Percentiles rank a stretch among this genome's conserved stretches.
Evolutionary conservation across 495 filamentous ascomycete species (phyloP).

Genomic region (Acidiella bohemica): DNA sequence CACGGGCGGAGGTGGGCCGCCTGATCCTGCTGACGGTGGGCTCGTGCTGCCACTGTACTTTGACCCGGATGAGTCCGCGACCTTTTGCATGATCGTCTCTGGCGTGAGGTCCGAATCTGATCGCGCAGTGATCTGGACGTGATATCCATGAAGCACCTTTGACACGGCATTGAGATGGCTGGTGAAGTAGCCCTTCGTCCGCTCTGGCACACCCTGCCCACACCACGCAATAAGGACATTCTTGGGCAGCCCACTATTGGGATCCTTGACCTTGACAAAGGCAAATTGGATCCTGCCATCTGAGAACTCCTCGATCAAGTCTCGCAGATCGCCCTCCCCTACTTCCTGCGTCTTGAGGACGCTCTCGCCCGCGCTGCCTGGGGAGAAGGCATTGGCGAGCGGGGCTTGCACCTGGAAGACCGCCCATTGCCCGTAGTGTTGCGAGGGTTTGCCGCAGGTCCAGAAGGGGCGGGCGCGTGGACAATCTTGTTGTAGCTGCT

Average conservation of each 20-base stretch:
- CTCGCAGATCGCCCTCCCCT: slow-evolving; percentile 86
- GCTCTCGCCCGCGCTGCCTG: slow-evolving; percentile 84
- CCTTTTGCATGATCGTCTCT: slow-evolving; percentile 78
- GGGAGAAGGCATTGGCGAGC: slow-evolving; percentile 77
- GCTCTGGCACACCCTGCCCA: slow-evolving; percentile 93
- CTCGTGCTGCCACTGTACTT: slow-evolving; percentile 64
- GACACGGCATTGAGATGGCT: slow-evolving; percentile 80
- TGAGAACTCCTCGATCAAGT: slow-evolving; percentile 94
- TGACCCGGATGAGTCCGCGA: slow-evolving; percentile 89
- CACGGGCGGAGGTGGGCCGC: slow-evolving; percentile 48
- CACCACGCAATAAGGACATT: slow-evolving; percentile 93
- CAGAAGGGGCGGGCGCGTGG: slow-evolving; percentile 51
- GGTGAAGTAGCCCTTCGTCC: slow-evolving; percentile 95
- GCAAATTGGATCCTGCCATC: slow-evolving; percentile 95
- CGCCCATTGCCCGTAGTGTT: slow-evolving; percentile 76
- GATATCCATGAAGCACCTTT: slow-evolving; percentile 88
- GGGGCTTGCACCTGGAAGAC: slow-evolving; percentile 84
- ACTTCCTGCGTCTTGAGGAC: slow-evolving; percentile 84
- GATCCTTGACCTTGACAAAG: slow-evolving; percentile 89
- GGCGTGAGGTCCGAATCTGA: slow-evolving; percentile 78
- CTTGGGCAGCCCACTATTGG: slow-evolving; percentile 83
- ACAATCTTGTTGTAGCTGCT: slow-evolving; percentile 85
- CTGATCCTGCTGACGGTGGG: slow-evolving; percentile 32
- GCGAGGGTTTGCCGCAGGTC: slow-evolving; percentile 48
- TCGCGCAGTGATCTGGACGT: slow-evolving; percentile 91